Evolutionary conservation across 2,329 filamentous ascomycete genomes (phyloP).

Genomic region (Colletotrichum sp.): DNA sequence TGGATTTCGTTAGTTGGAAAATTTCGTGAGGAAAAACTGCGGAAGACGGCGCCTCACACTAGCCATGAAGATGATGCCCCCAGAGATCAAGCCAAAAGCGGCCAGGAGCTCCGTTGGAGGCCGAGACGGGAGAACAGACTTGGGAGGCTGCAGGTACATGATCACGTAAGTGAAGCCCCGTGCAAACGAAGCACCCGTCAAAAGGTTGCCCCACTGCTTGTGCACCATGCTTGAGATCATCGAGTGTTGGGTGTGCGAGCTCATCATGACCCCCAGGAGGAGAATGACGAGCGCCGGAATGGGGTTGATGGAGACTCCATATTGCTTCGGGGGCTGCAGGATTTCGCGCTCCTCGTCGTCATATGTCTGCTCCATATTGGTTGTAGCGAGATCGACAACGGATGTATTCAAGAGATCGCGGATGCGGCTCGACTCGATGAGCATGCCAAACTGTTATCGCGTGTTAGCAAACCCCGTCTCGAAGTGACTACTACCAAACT

Average conservation of each 20-base stretch:
- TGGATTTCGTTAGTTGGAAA: not conserved
- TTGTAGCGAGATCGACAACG: constrained; percentile 39
- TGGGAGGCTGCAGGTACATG: constrained; percentile 80
- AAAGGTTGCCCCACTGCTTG: constrained; percentile 88
- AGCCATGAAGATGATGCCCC: constrained; percentile 91
- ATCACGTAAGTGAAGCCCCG: constrained; percentile 81
- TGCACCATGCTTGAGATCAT: constrained; percentile 93
- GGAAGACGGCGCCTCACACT: constrained; percentile 64
- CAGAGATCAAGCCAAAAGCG: constrained; percentile 84
- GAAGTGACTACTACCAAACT: constrained; percentile 31
- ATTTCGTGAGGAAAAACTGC: not conserved
- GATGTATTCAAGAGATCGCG: constrained; percentile 69
- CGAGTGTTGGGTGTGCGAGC: constrained; percentile 82
- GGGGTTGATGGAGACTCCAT: constrained; percentile 82
- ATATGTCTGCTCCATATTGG: constrained; percentile 34
- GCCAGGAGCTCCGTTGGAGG: constrained; percentile 90
- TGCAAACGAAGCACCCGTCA: constrained; percentile 81
- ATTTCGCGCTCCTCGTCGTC: constrained; percentile 50
- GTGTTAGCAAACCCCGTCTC: constrained; percentile 25
- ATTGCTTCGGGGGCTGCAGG: constrained; percentile 64
- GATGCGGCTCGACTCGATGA: constrained; percentile 77
- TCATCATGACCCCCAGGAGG: constrained; percentile 93
- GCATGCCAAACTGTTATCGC: constrained; percentile 71
- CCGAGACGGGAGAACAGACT: constrained; percentile 78
- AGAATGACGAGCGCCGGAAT: constrained; percentile 87